Percentiles rank a stretch among this genome's conserved stretches.
phyloP scores from a whole-genome alignment of 768 basidiomycete genomes.

The Hygrophoropsis aurantiaca region DNA sequence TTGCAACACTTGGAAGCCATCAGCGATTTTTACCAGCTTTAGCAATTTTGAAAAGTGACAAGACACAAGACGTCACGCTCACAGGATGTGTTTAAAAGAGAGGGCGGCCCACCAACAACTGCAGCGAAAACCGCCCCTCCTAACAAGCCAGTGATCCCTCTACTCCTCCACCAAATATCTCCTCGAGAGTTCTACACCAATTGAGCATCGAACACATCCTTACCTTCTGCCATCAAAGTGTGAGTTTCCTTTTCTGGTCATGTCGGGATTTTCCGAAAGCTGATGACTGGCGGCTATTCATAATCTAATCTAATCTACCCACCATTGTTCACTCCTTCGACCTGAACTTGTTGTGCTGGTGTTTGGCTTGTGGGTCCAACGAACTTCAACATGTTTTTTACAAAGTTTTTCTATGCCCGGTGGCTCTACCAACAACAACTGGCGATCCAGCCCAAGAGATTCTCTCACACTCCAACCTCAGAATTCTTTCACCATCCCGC shows the following conservation, averaged over 20 bases:
- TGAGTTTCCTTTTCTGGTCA: not conserved
- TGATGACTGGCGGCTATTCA: constrained; percentile 19
- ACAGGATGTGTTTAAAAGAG: constrained; percentile 24
- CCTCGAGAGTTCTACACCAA: not conserved
- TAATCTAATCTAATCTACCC: constrained; percentile 22
- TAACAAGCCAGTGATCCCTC: constrained; percentile 2
- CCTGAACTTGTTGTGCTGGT: constrained; percentile 21
- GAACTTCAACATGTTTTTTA: constrained; percentile 22
- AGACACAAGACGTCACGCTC: constrained; percentile 14
- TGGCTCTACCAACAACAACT: constrained; percentile 13
- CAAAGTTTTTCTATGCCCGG: constrained; percentile 22
- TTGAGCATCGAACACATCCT: not conserved
- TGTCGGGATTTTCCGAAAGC: constrained; percentile 9
- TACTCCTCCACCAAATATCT: not conserved
- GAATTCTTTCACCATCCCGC: constrained; percentile 9
- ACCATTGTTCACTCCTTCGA: not conserved
- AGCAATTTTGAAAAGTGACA: constrained; percentile 24
- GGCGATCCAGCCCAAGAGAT: constrained; percentile 11
- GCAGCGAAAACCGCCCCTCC: constrained; percentile 10
- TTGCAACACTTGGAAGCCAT: constrained; percentile 18
- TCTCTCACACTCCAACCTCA: constrained; percentile 13
- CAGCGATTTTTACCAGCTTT: constrained; percentile 15
- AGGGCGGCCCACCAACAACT: constrained; percentile 12
- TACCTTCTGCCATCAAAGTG: not conserved
- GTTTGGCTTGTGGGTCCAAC: constrained; percentile 37